Conservation (phyloP, 106 monocot species). For the Dendrobium nobile region DNA sequence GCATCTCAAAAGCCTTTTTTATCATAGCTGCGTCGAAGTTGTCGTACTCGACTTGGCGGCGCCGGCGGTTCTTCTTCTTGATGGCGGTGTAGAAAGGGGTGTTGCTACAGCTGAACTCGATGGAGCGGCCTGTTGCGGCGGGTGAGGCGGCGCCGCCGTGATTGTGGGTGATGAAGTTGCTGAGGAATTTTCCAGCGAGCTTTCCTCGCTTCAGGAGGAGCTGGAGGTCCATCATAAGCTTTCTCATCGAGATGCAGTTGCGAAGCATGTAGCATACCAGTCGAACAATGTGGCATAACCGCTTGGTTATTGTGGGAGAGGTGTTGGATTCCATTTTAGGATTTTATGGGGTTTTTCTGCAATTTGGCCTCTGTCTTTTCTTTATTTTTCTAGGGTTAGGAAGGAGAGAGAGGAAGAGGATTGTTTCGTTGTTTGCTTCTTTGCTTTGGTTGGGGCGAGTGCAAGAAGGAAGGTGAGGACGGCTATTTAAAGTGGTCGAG, state of each 20-base stretch:
- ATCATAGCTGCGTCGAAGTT: slow-evolving; percentile 4
- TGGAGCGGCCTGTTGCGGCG: neutral
- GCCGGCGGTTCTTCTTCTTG: neutral
- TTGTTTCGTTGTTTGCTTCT: neutral
- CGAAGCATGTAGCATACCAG: slow-evolving; percentile 27
- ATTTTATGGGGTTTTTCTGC: neutral
- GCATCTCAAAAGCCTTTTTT: slow-evolving; percentile 9
- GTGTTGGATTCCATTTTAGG: slow-evolving; percentile 9
- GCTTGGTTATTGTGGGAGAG: slow-evolving; percentile 10
- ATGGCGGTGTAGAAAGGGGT: slow-evolving; percentile 29
- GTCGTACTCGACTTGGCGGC: neutral
- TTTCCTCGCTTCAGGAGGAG: slow-evolving; percentile 55
- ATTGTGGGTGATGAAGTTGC: slow-evolving; percentile 17
- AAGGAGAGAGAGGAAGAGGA: neutral
- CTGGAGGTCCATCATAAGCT: slow-evolving; percentile 36
- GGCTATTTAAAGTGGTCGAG: neutral
- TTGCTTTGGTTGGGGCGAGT: neutral
- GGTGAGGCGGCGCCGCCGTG: neutral
- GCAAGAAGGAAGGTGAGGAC: neutral
- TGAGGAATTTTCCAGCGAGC: slow-evolving; percentile 26
- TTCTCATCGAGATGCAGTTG: slow-evolving; percentile 35
- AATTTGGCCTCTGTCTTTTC: neutral
- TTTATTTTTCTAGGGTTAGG: neutral
- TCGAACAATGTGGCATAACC: slow-evolving; percentile 21
- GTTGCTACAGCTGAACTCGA: slow-evolving; percentile 73